phyloP scores from a whole-genome alignment of 2,329 filamentous ascomycete species.

The Microdochium paspali region DNA sequence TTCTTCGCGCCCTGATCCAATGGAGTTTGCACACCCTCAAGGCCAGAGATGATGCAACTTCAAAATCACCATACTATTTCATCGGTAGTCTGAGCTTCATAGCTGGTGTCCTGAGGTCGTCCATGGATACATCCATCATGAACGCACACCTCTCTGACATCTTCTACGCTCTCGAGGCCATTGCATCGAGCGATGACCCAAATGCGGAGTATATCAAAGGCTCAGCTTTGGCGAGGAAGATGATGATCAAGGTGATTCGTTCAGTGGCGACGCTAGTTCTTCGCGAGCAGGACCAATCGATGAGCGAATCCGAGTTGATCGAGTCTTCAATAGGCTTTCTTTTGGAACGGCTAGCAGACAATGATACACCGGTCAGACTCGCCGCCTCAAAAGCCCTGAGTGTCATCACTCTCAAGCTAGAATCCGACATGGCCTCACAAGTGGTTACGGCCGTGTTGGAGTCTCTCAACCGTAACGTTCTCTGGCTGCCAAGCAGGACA shows the following conservation, averaged over 20 bases:
- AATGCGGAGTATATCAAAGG: conserved; percentile 47
- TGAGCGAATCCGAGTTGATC: conserved; percentile 44
- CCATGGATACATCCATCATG: conserved; percentile 67
- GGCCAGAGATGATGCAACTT: conserved; percentile 24
- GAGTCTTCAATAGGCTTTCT: conserved; percentile 79
- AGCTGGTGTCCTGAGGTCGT: conserved; percentile 59
- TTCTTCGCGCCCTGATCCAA: conserved; percentile 57
- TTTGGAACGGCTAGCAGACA: conserved; percentile 69
- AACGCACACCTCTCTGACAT: conserved; percentile 54
- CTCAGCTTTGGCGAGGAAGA: conserved; percentile 73
- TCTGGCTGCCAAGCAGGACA: conserved; percentile 35
- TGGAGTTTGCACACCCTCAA: conserved; percentile 61
- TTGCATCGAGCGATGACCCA: conserved; percentile 41
- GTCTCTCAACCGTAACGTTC: conserved; percentile 49
- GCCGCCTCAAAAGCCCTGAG: conserved; percentile 90
- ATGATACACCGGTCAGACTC: conserved; percentile 83
- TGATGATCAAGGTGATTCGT: conserved; percentile 75
- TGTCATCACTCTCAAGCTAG: conserved; percentile 72
- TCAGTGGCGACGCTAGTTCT: conserved; percentile 61
- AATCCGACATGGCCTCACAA: conserved; percentile 71
- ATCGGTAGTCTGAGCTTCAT: conserved; percentile 76
- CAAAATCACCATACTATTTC: conserved; percentile 57
- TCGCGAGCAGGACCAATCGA: conserved; percentile 33
- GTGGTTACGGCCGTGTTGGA: conserved; percentile 81
- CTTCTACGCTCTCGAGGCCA: conserved; percentile 53